A percentile compares a stretch with the other conserved stretches of the same genome.
phyloP scores from a whole-genome alignment of 495 filamentous ascomycete genomes.

The Pyrenula aspistea region DNA sequence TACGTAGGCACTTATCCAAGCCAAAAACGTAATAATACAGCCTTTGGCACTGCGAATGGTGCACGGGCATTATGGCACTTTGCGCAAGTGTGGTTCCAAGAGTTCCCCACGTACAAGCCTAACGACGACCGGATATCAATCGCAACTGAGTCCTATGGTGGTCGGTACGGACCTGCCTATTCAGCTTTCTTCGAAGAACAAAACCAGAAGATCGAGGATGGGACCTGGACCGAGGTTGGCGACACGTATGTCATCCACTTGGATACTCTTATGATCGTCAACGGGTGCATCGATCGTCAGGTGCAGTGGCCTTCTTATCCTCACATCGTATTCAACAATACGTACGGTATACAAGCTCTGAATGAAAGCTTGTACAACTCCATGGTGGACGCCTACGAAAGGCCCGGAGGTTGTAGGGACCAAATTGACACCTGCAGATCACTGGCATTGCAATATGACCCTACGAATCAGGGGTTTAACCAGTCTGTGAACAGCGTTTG shows the following conservation, averaged over 20 bases:
- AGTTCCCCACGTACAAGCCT: constrained; percentile 44
- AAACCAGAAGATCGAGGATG: constrained; percentile 41
- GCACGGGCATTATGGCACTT: constrained; percentile 46
- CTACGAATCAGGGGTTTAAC: constrained; percentile 31
- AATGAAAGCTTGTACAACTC: constrained; percentile 38
- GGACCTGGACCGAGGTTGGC: constrained; percentile 12
- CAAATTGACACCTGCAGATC: constrained; percentile 34
- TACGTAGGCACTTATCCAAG: constrained; percentile 49
- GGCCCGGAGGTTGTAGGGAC: constrained; percentile 49
- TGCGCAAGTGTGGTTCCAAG: constrained; percentile 42
- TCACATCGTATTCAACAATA: constrained; percentile 59
- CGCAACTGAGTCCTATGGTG: constrained; percentile 49
- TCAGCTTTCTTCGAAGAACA: constrained; percentile 54
- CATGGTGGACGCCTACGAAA: constrained; percentile 33
- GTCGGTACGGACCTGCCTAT: constrained; percentile 55
- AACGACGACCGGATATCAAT: constrained; percentile 41
- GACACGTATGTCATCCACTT: constrained; percentile 30
- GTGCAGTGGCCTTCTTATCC: constrained; percentile 57
- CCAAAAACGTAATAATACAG: constrained; percentile 28
- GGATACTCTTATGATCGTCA: constrained; percentile 43
- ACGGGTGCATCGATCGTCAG: constrained; percentile 67
- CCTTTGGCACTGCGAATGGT: constrained; percentile 39
- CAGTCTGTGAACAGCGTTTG: constrained; percentile 29
- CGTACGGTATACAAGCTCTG: constrained; percentile 57
- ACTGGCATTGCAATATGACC: constrained; percentile 26